A percentile compares a stretch with the other conserved stretches of the same genome.
Conservation (phyloP, 768 basidiomycete species). For the Boletales sp. region DNA sequence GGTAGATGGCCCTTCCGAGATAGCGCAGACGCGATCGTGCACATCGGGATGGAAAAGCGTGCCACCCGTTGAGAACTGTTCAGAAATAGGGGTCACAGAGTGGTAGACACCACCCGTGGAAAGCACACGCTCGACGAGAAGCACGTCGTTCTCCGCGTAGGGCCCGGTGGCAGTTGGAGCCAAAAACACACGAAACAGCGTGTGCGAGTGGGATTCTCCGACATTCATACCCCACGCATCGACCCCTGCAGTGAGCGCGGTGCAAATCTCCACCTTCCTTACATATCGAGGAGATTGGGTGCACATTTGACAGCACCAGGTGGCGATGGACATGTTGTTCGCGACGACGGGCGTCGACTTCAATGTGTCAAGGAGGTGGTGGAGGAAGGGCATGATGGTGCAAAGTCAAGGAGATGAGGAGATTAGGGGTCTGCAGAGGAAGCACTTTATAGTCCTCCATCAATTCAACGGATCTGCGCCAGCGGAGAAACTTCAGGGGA, state of each 20-base stretch:
- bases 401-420: too few relatives aligned
- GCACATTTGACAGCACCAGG: neutral
- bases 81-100: constrained; percentile 2
- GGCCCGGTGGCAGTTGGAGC: neutral
- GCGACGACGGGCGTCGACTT: neutral
- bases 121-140: constrained; percentile 17
- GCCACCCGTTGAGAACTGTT: neutral
- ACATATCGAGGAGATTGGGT: constrained; percentile 3
- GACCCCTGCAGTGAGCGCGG: neutral
- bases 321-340: constrained; percentile 1
- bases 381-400: too few relatives aligned
- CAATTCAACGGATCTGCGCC: too few relatives aligned
- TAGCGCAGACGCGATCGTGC: constrained; percentile 8
- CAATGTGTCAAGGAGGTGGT: too few relatives aligned
- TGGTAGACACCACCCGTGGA: constrained; percentile 5
- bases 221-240: neutral
- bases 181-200: constrained; percentile 6
- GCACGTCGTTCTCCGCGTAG: neutral
- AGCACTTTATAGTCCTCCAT: too few relatives aligned
- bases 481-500: too few relatives aligned
- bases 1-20: neutral
- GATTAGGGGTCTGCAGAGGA: too few relatives aligned
- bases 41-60: constrained; percentile 8
- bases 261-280: constrained; percentile 11
- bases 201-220: neutral